These are phyloP conservation scores for Corynascus novoguineensis DNA, from an alignment of 495 filamentous ascomycete species.

Conservation along the genomic window DNA sequence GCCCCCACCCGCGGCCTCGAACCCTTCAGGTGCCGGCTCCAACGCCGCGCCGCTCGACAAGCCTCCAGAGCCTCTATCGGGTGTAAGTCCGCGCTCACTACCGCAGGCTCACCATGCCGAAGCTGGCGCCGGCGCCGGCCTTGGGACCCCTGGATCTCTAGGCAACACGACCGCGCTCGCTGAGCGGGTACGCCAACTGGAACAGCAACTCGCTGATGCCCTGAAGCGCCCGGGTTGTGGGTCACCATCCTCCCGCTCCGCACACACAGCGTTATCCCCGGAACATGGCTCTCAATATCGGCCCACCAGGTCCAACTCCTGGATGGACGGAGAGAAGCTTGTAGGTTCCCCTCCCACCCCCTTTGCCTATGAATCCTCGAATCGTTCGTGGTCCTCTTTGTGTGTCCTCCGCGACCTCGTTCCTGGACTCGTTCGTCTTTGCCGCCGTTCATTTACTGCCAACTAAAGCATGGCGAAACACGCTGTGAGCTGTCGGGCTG, in stretches of 20 bases:
- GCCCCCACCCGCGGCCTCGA: constrained; percentile 9
- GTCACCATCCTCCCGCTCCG: constrained; percentile 12
- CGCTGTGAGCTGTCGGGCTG: constrained; percentile 12
- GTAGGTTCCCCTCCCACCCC: constrained; percentile 34
- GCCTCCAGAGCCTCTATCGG: constrained; percentile 13
- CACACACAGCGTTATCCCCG: neutral
- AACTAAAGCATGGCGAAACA: neutral
- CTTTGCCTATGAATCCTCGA: neutral
- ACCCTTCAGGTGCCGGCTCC: neutral
- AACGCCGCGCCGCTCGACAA: constrained; percentile 13
- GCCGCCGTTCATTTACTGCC: neutral
- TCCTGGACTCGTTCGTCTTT: neutral
- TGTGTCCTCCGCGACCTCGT: neutral
- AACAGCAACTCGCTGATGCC: constrained; percentile 30
- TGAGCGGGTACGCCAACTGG: constrained; percentile 27
- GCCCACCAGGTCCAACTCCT: constrained; percentile 50
- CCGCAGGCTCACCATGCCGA: neutral
- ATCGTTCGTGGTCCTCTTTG: neutral
- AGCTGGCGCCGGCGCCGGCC: neutral
- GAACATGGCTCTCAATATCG: constrained; percentile 31
- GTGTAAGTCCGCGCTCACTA: constrained; percentile 11
- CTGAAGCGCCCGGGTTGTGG: constrained; percentile 15
- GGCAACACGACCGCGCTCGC: constrained; percentile 19
- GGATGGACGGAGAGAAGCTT: constrained; percentile 45
- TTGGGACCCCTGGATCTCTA: neutral